A percentile compares a stretch with the other conserved stretches of the same genome.
Evolutionary conservation across 495 filamentous ascomycete species (phyloP).

Genomic region (Viridothelium virens): DNA sequence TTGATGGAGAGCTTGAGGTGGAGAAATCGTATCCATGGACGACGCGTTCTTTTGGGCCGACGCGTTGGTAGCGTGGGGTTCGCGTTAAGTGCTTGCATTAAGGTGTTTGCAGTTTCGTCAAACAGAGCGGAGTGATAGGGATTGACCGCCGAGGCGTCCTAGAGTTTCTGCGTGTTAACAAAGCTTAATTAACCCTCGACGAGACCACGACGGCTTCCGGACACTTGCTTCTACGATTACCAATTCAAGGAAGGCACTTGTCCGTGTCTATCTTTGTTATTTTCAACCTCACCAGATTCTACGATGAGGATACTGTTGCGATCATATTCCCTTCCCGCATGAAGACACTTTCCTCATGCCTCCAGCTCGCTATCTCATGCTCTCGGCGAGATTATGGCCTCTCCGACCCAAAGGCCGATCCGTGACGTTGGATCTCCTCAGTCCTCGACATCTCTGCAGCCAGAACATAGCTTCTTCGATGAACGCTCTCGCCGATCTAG

Average conservation of each 20-base stretch:
- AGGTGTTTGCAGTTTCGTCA: not conserved
- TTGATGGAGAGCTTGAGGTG: constrained; percentile 18
- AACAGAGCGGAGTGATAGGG: not conserved
- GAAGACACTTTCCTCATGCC: constrained; percentile 14
- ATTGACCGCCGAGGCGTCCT: not conserved
- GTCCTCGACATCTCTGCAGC: constrained; percentile 22
- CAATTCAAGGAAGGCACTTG: too few relatives aligned
- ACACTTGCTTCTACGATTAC: too few relatives aligned
- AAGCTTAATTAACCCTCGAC: not conserved
- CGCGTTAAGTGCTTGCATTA: constrained; percentile 7
- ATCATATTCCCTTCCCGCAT: not conserved
- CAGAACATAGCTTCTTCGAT: constrained; percentile 35
- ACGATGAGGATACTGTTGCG: not conserved
- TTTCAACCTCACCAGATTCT: not conserved
- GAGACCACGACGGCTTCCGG: too few relatives aligned
- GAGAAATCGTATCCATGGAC: constrained; percentile 21
- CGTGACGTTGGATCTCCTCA: constrained; percentile 28
- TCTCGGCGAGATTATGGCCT: constrained; percentile 25
- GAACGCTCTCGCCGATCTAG: constrained; percentile 32
- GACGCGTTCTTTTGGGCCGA: constrained; percentile 14
- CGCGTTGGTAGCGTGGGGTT: constrained; percentile 42
- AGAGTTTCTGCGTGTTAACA: not conserved
- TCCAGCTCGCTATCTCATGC: constrained; percentile 11
- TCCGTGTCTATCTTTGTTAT: too few relatives aligned
- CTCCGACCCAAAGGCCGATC: constrained; percentile 26